phyloP scores from a whole-genome alignment of 179 eudicot genomes.

The Silene noctiflora region DNA sequence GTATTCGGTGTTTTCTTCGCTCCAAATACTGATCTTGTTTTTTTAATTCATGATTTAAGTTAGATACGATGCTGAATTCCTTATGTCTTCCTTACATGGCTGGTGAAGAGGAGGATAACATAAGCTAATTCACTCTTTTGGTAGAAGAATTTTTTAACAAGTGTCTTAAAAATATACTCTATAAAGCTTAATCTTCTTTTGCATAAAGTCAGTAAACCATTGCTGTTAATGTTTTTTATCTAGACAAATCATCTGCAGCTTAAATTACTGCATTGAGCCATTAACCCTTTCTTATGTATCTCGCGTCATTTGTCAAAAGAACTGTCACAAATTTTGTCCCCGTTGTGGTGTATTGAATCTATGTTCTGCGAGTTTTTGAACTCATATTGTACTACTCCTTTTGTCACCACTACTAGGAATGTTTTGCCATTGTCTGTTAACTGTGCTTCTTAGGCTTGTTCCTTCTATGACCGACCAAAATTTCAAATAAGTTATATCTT shows the following conservation, averaged over 20 bases:
- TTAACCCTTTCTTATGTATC: not conserved
- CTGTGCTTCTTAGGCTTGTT: not conserved
- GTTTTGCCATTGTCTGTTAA: not conserved
- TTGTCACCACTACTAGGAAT: not conserved
- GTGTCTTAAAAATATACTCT: not conserved
- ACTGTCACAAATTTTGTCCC: too few species aligned
- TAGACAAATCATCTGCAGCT: not conserved
- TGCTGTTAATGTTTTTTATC: not conserved
- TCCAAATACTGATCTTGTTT: not conserved
- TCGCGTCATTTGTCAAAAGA: too few species aligned
- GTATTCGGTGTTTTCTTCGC: not conserved
- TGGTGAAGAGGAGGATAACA: too few species aligned
- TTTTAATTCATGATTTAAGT: not conserved
- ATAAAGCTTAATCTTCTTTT: too few species aligned
- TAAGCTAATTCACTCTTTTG: too few species aligned
- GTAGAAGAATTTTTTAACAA: too few species aligned
- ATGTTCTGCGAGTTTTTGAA: not conserved
- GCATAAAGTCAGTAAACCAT: not conserved
- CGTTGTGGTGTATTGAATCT: not conserved
- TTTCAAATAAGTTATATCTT: not conserved
- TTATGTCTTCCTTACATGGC: too few species aligned
- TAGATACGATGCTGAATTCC: not conserved
- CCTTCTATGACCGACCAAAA: conserved; percentile 3
- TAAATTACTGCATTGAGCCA: not conserved
- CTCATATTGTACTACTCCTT: not conserved